A percentile compares a stretch with the other conserved stretches of the same genome.
Conservation (phyloP, 2,329 filamentous ascomycete species). For the Curvularia spicifera region DNA sequence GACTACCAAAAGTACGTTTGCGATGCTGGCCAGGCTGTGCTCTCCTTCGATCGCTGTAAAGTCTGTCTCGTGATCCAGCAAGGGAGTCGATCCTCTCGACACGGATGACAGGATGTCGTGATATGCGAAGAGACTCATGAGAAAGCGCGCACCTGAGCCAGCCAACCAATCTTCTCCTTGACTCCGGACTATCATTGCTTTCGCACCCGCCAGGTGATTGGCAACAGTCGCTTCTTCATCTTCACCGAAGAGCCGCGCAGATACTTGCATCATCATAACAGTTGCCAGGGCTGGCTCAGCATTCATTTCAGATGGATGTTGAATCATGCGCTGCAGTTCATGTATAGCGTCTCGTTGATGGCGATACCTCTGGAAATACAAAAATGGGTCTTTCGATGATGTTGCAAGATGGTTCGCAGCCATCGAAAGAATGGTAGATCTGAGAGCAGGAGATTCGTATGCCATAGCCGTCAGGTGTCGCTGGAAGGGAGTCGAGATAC, state of each 20-base stretch:
- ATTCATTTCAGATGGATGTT: conserved; percentile 26
- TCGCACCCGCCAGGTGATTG: conserved; percentile 41
- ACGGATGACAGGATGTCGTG: conserved; percentile 44
- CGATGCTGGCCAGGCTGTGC: conserved; percentile 32
- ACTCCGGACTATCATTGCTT: conserved; percentile 38
- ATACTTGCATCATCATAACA: conserved; percentile 46
- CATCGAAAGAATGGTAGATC: conserved; percentile 43
- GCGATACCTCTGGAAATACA: conserved; percentile 35
- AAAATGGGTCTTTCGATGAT: conserved; percentile 25
- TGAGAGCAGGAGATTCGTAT: conserved; percentile 32
- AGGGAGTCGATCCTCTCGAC: conserved; percentile 34
- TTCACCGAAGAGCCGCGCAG: conserved; percentile 36
- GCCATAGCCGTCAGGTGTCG: conserved; percentile 39
- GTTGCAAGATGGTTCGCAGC: conserved; percentile 39
- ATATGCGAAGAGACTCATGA: conserved; percentile 41
- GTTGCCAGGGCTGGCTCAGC: conserved; percentile 38
- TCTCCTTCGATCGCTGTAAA: conserved; percentile 37
- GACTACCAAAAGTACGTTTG: conserved; percentile 34
- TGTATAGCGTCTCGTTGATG: conserved; percentile 40
- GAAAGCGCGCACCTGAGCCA: conserved; percentile 35
- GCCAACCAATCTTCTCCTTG: conserved; percentile 12
- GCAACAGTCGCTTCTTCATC: conserved; percentile 35
- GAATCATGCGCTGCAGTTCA: conserved; percentile 34
- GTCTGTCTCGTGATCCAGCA: conserved; percentile 28
- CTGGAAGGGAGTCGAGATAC: conserved; percentile 34